These are phyloP conservation scores for Boletus rex-veris DNA, from an alignment of 768 basidiomycete genomes.

Conservation along the genomic window DNA sequence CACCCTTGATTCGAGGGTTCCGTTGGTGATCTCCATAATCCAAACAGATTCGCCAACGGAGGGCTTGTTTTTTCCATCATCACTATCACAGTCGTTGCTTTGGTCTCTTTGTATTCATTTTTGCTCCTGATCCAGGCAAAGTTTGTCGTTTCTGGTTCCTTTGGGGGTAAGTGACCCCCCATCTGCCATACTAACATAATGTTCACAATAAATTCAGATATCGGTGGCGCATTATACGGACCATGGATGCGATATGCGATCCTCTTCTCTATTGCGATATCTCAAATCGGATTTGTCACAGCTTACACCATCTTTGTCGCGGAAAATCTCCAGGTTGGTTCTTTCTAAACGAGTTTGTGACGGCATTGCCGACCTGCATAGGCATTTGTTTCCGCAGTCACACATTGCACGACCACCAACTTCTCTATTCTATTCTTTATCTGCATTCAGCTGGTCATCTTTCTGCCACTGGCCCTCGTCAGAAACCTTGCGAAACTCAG, in stretches of 20 bases:
- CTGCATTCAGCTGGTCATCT: conserved; percentile 75
- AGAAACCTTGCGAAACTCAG: conserved; percentile 95
- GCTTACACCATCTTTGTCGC: conserved; percentile 97
- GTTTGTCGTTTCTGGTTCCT: conserved; percentile 85
- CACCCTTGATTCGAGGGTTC: not conserved
- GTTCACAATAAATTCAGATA: conserved; percentile 50
- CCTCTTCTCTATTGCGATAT: conserved; percentile 80
- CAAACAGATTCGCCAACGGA: conserved; percentile 84
- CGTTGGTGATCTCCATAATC: conserved; percentile 4
- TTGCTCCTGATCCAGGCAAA: conserved; percentile 85
- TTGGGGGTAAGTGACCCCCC: conserved; percentile 64
- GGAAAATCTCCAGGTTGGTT: conserved; percentile 66
- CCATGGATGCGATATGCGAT: conserved; percentile 91
- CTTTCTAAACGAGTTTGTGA: not conserved
- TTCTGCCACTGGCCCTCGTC: conserved; percentile 85
- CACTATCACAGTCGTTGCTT: conserved; percentile 75
- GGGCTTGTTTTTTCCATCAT: conserved; percentile 86
- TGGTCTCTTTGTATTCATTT: conserved; percentile 91
- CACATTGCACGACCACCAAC: conserved; percentile 58
- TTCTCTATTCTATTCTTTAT: conserved; percentile 80
- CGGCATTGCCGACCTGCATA: conserved; percentile 30
- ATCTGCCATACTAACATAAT: not conserved
- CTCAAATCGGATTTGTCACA: conserved; percentile 83
- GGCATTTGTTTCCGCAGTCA: conserved; percentile 80
- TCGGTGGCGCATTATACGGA: conserved; percentile 90